Conservation (phyloP, 345 rosid species). For the Pistacia atlantica region DNA sequence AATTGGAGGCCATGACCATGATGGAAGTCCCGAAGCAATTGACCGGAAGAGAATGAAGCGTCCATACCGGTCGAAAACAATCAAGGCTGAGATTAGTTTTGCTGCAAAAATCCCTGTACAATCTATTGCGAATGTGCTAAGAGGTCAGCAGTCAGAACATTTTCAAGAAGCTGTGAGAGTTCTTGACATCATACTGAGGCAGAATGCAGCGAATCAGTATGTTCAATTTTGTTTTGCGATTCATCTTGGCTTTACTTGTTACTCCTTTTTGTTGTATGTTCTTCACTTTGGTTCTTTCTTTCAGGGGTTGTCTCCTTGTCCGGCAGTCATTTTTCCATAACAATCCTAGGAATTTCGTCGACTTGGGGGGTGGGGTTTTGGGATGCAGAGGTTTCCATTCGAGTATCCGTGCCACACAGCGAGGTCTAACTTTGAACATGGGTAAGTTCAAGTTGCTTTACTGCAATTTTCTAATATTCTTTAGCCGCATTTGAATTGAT, state of each 20-base stretch:
- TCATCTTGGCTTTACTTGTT: background rate
- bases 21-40: background rate
- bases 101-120: slow-evolving; percentile 33
- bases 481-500: no score
- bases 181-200: slow-evolving; percentile 24
- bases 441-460: slow-evolving; percentile 19
- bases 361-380: slow-evolving; percentile 26
- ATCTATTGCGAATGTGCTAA: slow-evolving; percentile 24
- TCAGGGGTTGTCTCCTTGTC: slow-evolving; percentile 39
- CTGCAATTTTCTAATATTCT: background rate
- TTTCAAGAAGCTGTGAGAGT: slow-evolving; percentile 34
- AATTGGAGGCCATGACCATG: background rate
- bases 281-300: background rate
- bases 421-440: slow-evolving; percentile 30
- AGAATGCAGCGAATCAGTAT: slow-evolving; percentile 28
- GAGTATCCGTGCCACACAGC: slow-evolving; percentile 32
- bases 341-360: slow-evolving; percentile 20
- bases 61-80: slow-evolving; percentile 10
- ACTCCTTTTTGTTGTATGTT: background rate
- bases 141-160: slow-evolving; percentile 22
- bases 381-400: slow-evolving; percentile 35
- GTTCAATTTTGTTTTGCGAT: background rate
- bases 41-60: slow-evolving; percentile 24
- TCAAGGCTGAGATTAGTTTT: slow-evolving; percentile 28
- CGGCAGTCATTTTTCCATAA: slow-evolving; percentile 36